A percentile compares a stretch with the other conserved stretches of the same genome.
These are phyloP conservation scores for Starmerella bombicola DNA, from an alignment of 805 yeast genomes.

Conservation along the genomic window DNA sequence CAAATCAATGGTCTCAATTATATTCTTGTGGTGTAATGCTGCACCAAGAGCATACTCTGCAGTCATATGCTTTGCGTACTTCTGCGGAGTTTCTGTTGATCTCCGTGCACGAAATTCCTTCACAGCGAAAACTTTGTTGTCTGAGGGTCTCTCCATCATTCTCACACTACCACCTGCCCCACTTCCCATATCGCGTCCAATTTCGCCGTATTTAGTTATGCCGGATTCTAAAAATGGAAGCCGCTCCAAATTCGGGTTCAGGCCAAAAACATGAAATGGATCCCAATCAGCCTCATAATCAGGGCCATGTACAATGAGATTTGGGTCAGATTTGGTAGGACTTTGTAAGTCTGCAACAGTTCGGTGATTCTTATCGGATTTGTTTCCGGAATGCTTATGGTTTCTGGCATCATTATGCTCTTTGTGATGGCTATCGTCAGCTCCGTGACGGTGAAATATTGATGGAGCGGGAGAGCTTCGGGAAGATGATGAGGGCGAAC, in stretches of 20 bases:
- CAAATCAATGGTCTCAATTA: constrained; percentile 70
- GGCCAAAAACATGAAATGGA: constrained; percentile 20
- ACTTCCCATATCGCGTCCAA: constrained; percentile 67
- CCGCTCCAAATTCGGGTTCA: constrained; percentile 9
- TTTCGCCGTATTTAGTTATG: constrained; percentile 56
- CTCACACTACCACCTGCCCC: constrained; percentile 96
- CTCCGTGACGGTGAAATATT: neutral
- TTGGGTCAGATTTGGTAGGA: no score
- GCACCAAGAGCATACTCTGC: constrained; percentile 78
- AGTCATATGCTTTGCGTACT: constrained; percentile 65
- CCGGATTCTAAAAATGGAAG: constrained; percentile 33
- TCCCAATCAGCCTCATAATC: constrained; percentile 20
- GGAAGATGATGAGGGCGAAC: neutral
- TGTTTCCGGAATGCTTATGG: neutral
- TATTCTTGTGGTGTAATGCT: constrained; percentile 60
- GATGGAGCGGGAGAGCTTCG: neutral
- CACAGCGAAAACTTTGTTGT: constrained; percentile 63
- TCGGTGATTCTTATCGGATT: neutral
- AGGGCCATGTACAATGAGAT: constrained; percentile 17
- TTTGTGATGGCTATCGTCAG: constrained; percentile 1
- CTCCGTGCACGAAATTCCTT: constrained; percentile 67
- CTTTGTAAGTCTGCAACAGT: constrained; percentile 4
- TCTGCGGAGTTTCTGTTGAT: constrained; percentile 48
- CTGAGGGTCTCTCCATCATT: constrained; percentile 49
- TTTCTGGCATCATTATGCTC: neutral